Evolutionary conservation across 73 alveolate genomes (phyloP).

Genomic region (Diophrys appendiculata): DNA sequence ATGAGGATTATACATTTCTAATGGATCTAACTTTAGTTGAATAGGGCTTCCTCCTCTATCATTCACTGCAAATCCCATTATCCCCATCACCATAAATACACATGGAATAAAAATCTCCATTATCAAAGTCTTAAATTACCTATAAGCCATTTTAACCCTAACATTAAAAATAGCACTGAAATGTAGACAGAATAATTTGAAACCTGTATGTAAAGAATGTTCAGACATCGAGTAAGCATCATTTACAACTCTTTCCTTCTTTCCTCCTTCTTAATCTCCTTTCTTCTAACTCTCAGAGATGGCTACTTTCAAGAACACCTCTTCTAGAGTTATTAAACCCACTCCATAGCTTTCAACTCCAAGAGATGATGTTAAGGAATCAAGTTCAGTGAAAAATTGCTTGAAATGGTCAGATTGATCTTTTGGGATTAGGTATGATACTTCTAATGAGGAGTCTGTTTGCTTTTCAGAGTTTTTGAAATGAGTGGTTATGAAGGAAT

Average conservation of each 20-base stretch:
- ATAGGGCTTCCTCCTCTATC: too few relatives aligned
- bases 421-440: too few relatives aligned
- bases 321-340: slow-evolving; percentile 70
- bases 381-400: slow-evolving; percentile 74
- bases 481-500: slow-evolving; percentile 28
- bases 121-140: slow-evolving; percentile 68
- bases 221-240: slow-evolving; percentile 68
- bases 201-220: slow-evolving; percentile 50
- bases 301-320: slow-evolving; percentile 64
- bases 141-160: slow-evolving; percentile 42
- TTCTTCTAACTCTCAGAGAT: too few relatives aligned
- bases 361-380: slow-evolving; percentile 49
- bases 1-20: too few relatives aligned
- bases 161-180: slow-evolving; percentile 55
- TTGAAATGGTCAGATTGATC: slow-evolving; percentile 58
- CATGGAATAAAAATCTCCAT: slow-evolving; percentile 73
- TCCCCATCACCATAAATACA: slow-evolving; percentile 46
- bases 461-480: too few relatives aligned
- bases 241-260: background rate
- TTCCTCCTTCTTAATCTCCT: slow-evolving; percentile 24
- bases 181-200: slow-evolving; percentile 51
- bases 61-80: slow-evolving; percentile 67
- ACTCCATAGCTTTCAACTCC: slow-evolving; percentile 83
- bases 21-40: too few relatives aligned
- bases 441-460: too few relatives aligned